Conservation (phyloP, 441 rosid species). For the Syzygium malaccense region DNA sequence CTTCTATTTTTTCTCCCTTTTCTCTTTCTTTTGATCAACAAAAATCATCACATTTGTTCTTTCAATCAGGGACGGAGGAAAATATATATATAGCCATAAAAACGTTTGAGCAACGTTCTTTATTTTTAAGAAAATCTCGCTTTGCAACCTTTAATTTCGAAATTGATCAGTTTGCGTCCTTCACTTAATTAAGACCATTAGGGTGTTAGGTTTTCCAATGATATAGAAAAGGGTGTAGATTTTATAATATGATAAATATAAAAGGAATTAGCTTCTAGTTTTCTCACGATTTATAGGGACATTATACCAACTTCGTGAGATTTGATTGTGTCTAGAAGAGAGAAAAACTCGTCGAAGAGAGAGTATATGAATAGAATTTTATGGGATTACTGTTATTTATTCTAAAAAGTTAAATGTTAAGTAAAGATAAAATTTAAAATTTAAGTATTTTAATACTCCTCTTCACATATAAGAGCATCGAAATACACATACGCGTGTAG, state of each 20-base stretch:
- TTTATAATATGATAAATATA: background rate
- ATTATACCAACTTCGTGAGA: background rate
- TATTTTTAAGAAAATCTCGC: background rate
- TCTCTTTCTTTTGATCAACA: background rate
- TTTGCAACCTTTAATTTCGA: background rate
- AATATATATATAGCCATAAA: background rate
- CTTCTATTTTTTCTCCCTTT: background rate
- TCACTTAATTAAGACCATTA: background rate
- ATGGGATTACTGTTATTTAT: background rate
- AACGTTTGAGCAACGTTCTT: background rate
- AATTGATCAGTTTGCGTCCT: background rate
- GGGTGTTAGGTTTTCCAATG: background rate
- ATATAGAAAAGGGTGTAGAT: background rate
- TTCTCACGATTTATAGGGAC: background rate
- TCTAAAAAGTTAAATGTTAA: background rate
- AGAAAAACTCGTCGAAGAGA: background rate
- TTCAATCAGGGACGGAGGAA: background rate
- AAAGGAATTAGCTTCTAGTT: background rate
- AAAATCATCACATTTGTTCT: background rate
- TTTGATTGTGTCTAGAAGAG: background rate
- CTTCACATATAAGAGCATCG: background rate
- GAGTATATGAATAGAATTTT: background rate
- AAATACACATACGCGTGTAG: no score
- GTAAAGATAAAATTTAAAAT: background rate
- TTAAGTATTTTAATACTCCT: background rate